Evolutionary conservation across 208 protist genomes (phyloP), one percentile per base, ranked within the genome.

Genomic region (Hexamita inflata): DNA sequence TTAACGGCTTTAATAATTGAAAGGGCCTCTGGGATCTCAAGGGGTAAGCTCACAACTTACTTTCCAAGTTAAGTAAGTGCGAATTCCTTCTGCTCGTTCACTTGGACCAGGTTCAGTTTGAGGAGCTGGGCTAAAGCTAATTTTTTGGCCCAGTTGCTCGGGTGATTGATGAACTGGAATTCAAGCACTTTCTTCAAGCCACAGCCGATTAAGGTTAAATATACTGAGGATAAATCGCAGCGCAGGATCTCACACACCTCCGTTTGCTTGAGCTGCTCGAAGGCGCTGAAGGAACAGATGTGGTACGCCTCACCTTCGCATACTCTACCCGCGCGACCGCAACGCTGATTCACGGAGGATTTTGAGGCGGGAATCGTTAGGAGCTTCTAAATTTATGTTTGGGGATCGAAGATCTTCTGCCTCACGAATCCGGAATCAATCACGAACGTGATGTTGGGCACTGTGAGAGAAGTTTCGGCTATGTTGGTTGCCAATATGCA

Each of bases 251-350:
- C 89, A 19, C 91, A 91, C 28, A 83, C 80, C 24, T 90, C 83
- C 80, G 32, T 92, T 9, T 39, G 49, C 35, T 30, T 89, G 83
- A 65, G 79, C 78, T 53, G 1, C 74, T 29, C 77, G 91, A 94
- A 29, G 77, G 74, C 29, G 7, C 41, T 35, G 73, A 90, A 74
- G 0, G 89, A 89, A 74, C 87, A 91, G 2, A 92, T 73, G 19
- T 93, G 87, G 82, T 94, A 98, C 81, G 93, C 97, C 82, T 96
- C 95, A 32, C 95, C 95, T 0, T 94, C 89, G 15, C 85, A 40
- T 32, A 80, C 80, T 76, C 88, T 61, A 34, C 86, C 87, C 4
- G 87, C 86, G 35, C 88, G 75, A 30, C 88, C 88, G 13, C 82
- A 59, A 28, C 88, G 41, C 65, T 90, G 87, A 32, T 83, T 59